Percentiles rank a stretch among this genome's conserved stretches.
Evolutionary conservation across 768 basidiomycete species (phyloP).

Genomic region (Obba rivulosa): DNA sequence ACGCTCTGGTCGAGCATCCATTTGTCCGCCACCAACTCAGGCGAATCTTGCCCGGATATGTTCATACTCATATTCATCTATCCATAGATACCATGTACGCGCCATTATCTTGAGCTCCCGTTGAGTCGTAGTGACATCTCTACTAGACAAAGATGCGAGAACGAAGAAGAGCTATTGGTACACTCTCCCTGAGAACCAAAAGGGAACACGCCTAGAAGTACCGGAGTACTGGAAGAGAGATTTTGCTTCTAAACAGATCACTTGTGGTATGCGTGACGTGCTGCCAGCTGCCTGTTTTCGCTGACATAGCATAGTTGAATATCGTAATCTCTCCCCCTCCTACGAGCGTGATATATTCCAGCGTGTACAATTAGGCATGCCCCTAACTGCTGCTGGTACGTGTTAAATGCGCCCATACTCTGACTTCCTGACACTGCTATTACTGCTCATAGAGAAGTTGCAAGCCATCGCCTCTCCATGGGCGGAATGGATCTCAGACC

Average conservation of each 20-base stretch:
- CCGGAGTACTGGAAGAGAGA: slow-evolving; percentile 44
- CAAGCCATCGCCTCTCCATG: slow-evolving; percentile 73
- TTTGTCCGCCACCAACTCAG: too few species aligned
- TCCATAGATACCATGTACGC: slow-evolving; percentile 51
- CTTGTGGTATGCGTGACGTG: slow-evolving; percentile 49
- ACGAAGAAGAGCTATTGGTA: slow-evolving; percentile 65
- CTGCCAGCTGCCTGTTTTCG: not conserved
- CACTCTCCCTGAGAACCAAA: slow-evolving; percentile 44
- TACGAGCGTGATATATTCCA: slow-evolving; percentile 78
- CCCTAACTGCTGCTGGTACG: slow-evolving; percentile 66
- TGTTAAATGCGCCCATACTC: too few species aligned
- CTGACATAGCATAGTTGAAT: slow-evolving; percentile 52
- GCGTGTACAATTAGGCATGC: slow-evolving; percentile 76
- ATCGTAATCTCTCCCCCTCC: slow-evolving; percentile 44
- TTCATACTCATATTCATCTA: slow-evolving; percentile 4
- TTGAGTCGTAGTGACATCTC: slow-evolving; percentile 19
- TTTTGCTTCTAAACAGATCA: slow-evolving; percentile 55
- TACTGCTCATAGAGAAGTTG: slow-evolving; percentile 53
- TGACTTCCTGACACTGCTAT: not conserved
- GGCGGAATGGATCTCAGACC: slow-evolving; percentile 57
- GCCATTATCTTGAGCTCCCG: not conserved
- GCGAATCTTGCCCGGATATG: too few species aligned
- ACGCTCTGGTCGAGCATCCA: too few species aligned
- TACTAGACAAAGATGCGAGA: slow-evolving; percentile 46
- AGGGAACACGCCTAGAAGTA: slow-evolving; percentile 41